Conservation (phyloP, 768 basidiomycete genomes). For the Auricularia sp. region DNA sequence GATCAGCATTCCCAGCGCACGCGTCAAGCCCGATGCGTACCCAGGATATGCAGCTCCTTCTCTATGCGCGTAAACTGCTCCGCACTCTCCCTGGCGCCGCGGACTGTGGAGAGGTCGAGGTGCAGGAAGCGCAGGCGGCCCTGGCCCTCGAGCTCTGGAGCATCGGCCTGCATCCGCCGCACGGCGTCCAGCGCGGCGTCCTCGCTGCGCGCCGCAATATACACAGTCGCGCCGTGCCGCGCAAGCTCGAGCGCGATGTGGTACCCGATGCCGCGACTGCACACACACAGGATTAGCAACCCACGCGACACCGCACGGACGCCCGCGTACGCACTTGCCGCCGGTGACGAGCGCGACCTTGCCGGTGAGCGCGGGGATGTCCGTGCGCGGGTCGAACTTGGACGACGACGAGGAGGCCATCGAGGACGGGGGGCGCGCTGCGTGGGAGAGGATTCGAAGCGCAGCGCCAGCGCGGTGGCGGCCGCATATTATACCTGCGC, state of each 20-base stretch:
- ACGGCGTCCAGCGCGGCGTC: conserved; percentile 13
- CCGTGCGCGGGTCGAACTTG: conserved; percentile 27
- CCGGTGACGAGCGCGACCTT: conserved; percentile 51
- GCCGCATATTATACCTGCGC: too few species aligned
- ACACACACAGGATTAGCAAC: conserved; percentile 15
- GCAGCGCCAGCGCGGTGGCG: background rate
- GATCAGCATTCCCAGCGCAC: background rate
- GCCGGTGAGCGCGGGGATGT: conserved; percentile 37
- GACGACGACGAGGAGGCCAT: conserved; percentile 7
- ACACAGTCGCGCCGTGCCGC: conserved; percentile 38
- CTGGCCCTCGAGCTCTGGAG: background rate
- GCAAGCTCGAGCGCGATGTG: conserved; percentile 45
- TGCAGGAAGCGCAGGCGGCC: background rate
- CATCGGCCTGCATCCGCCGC: conserved; percentile 30
- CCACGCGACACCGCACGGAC: background rate
- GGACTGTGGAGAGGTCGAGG: background rate
- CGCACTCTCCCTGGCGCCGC: background rate
- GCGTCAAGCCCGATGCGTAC: conserved; percentile 7
- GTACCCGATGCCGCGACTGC: conserved; percentile 40
- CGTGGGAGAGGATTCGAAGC: background rate
- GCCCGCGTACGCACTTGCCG: conserved; percentile 36
- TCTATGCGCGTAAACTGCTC: background rate
- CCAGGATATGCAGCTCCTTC: background rate
- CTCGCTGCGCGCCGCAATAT: background rate
- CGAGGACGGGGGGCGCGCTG: too few species aligned